Base-by-base conservation (phyloP, 2,329 filamentous ascomycete genomes). In the Chaetomiaceae sp. region DNA sequence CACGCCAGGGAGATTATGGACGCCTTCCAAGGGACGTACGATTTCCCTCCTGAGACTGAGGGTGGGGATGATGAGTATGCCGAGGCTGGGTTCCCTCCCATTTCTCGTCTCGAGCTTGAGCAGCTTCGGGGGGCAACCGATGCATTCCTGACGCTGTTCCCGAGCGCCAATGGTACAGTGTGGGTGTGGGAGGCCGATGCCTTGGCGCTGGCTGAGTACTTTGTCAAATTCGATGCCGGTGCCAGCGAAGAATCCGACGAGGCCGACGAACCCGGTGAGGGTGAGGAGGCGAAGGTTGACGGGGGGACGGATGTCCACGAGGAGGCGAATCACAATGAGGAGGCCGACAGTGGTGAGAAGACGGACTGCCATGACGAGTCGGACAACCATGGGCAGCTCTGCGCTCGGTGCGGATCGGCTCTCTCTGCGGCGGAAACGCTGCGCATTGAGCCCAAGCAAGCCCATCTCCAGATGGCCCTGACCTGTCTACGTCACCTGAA, bases 401-500 rank as follows among this genome's bases (percentile, higher is more conserved):
- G 58, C 22, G 36, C 37, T 3, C 53, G 55, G 5, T 61, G 60
- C 44, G 52, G 56, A 33, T 39, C 49, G 5, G 6, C 36, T 8
- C 36, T 31, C 12, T 15, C 46, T 6, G 2, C 34, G 2, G n/a
- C 42, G 5, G 52, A 47, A 22, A 31, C 19, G 1, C n/a, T 62
- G 19, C 37, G 22, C 19, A 54, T 62, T 4, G 47, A 54, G 12
- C 37, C 36, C 6, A 61, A 60, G 27, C 22, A 59, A 4, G 57
- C 33, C 2, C 58, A 63, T 36, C 43, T 63, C 20, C 44, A 59
- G n/a, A 51, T 60, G 42, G 58, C 61, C 0, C 34, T 63, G 5
- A 54, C 52, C 2, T 63, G 61, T 29, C 15, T 63, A 23, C 54
- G 57, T 1, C 59, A 63, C 40, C 29, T 63, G 27, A 63, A 63